phyloP scores from a whole-genome alignment of 2,329 filamentous ascomycete species.

The Penicillium oxalicum region DNA sequence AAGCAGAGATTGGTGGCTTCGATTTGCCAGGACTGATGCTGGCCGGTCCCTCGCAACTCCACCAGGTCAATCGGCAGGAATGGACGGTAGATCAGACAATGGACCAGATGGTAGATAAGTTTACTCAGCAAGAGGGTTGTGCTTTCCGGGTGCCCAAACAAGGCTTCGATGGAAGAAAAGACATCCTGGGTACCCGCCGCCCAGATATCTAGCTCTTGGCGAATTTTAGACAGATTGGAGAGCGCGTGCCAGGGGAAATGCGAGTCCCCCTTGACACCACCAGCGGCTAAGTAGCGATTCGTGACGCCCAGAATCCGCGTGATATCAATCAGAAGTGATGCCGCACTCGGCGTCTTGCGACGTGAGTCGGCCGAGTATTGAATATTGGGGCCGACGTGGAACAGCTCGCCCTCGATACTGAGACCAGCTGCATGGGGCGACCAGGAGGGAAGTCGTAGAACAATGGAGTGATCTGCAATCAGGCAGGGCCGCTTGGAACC shows the following conservation, averaged over 20 bases:
- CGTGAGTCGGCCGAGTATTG: conserved; percentile 64
- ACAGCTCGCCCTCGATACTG: conserved; percentile 70
- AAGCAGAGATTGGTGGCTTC: conserved; percentile 85
- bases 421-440: conserved; percentile 55
- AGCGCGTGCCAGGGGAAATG: conserved; percentile 88
- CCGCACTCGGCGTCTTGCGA: conserved; percentile 68
- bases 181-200: conserved; percentile 72
- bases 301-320: conserved; percentile 75
- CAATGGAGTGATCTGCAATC: conserved; percentile 68
- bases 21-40: conserved; percentile 89
- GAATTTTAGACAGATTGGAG: conserved; percentile 78
- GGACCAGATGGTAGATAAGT: conserved; percentile 77
- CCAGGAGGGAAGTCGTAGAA: conserved; percentile 71
- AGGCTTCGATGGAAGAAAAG: conserved; percentile 66
- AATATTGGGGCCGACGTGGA: conserved; percentile 71
- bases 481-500: conserved; percentile 78
- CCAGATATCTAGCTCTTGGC: conserved; percentile 80
- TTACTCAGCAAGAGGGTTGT: conserved; percentile 77
- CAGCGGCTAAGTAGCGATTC: conserved; percentile 75
- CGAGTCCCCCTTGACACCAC: conserved; percentile 80
- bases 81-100: conserved; percentile 79
- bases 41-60: conserved; percentile 70
- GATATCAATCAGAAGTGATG: conserved; percentile 78
- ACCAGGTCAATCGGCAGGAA: conserved; percentile 80
- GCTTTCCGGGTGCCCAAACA: conserved; percentile 73